These are phyloP conservation scores for Rhinocladiella mackenziei DNA, from an alignment of 2,329 filamentous ascomycete genomes.

Conservation along the genomic window DNA sequence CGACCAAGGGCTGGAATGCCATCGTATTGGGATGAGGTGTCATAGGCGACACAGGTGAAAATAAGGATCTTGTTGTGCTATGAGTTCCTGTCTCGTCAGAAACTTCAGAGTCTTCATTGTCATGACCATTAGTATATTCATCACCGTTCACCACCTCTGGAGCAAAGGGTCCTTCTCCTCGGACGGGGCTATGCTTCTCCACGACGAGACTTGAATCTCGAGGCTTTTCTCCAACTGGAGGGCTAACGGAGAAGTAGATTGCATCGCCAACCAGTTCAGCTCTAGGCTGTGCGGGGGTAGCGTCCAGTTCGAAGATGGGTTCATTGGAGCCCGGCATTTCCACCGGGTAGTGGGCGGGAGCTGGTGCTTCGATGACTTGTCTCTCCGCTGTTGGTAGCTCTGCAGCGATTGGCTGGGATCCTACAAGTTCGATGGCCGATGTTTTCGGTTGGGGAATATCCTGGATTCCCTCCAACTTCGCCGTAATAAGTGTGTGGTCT, in stretches of 20 bases:
- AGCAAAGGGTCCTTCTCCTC: slow-evolving; percentile 29
- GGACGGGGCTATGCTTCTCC: slow-evolving; percentile 19
- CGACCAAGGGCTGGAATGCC: slow-evolving; percentile 17
- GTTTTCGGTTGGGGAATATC: slow-evolving; percentile 9
- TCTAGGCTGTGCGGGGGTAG: slow-evolving; percentile 34
- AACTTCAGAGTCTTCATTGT: slow-evolving; percentile 20
- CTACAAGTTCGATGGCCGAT: slow-evolving; percentile 18
- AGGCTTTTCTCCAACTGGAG: slow-evolving; percentile 36
- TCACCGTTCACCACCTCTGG: slow-evolving; percentile 25
- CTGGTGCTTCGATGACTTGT: slow-evolving; percentile 30
- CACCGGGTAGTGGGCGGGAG: slow-evolving; percentile 25
- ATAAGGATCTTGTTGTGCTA: slow-evolving; percentile 20
- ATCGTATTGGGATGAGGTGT: slow-evolving; percentile 10
- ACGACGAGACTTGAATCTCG: slow-evolving; percentile 26
- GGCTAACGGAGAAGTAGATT: slow-evolving; percentile 34
- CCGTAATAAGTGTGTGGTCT: slow-evolving; percentile 53
- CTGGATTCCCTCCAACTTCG: slow-evolving; percentile 33
- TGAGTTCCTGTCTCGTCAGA: slow-evolving; percentile 26
- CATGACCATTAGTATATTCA: slow-evolving; percentile 1
- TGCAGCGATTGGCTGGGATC: slow-evolving; percentile 18
- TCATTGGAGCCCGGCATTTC: slow-evolving; percentile 35
- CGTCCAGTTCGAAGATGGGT: slow-evolving; percentile 39
- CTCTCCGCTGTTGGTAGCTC: slow-evolving; percentile 35
- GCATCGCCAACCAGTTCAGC: slow-evolving; percentile 38
- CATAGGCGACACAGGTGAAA: slow-evolving; percentile 23